Evolutionary conservation across 2,329 filamentous ascomycete species (phyloP).

Genomic region (Chaetomium sp.): DNA sequence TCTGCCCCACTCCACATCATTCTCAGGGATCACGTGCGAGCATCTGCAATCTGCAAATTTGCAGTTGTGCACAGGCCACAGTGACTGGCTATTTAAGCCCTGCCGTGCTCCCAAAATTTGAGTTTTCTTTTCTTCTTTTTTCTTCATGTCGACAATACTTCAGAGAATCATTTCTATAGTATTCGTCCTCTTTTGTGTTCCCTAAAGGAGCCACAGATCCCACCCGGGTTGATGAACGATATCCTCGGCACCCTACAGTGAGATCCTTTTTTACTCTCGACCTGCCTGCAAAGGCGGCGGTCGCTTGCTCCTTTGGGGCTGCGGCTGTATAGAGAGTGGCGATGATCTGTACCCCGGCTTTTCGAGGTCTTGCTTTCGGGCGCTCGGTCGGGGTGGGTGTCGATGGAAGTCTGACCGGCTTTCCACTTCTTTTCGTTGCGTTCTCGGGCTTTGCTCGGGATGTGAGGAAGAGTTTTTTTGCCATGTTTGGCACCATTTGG

Average conservation of each 20-base stretch:
- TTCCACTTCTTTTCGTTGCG: constrained; percentile 60
- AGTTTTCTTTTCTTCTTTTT: constrained; percentile 52
- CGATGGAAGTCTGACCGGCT: constrained; percentile 87
- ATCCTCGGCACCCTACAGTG: constrained; percentile 90
- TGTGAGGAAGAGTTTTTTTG: constrained; percentile 54
- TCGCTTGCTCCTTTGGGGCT: constrained; percentile 29
- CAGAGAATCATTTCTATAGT: constrained; percentile 98
- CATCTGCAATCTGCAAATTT: constrained; percentile 24
- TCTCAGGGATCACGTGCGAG: constrained; percentile 1
- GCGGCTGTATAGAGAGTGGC: constrained; percentile 79
- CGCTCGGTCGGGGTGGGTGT: constrained; percentile 76
- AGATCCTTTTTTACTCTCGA: constrained; percentile 60
- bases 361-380: constrained; percentile 72
- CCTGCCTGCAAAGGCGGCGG: constrained; percentile 65
- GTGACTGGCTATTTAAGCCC: constrained; percentile 56
- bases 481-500: too few relatives aligned
- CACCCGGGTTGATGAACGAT: constrained; percentile 93
- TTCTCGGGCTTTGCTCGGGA: constrained; percentile 48
- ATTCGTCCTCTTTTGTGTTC: constrained; percentile 89
- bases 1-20: too few relatives aligned
- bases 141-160: constrained; percentile 64
- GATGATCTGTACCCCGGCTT: constrained; percentile 86
- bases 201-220: constrained; percentile 89
- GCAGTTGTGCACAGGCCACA: constrained; percentile 36
- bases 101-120: constrained; percentile 38